phyloP scores from a whole-genome alignment of 192 early-diverging fungal species.

The Mortierella alpina region DNA sequence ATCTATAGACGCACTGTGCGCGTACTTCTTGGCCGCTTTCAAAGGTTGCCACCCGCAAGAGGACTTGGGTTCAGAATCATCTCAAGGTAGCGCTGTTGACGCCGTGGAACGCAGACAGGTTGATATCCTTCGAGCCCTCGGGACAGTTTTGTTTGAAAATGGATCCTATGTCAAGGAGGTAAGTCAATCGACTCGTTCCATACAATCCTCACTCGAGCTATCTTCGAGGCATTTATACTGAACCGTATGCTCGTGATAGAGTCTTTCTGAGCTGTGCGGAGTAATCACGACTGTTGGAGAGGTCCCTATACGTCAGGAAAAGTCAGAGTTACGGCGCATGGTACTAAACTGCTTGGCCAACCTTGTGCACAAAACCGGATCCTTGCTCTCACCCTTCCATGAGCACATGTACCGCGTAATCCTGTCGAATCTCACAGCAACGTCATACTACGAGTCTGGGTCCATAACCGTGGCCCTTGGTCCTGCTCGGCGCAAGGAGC shows the following conservation, averaged over 20 bases:
- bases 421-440: conserved; percentile 54
- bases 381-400: conserved; percentile 60
- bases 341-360: conserved; percentile 78
- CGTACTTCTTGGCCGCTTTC: conserved; percentile 20
- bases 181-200: neutral
- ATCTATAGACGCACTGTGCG: conserved; percentile 8
- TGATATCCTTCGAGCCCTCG: conserved; percentile 64
- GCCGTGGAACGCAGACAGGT: conserved; percentile 27
- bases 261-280: conserved; percentile 28
- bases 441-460: conserved; percentile 10
- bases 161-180: conserved; percentile 52
- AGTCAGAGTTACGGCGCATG: conserved; percentile 63
- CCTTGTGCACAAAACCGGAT: conserved; percentile 66
- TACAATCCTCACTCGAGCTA: neutral
- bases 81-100: neutral
- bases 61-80: neutral
- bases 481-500: conserved; percentile 13
- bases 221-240: neutral
- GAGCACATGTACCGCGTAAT: conserved; percentile 62
- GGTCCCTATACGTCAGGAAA: conserved; percentile 22
- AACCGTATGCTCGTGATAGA: conserved; percentile 25
- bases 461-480: neutral
- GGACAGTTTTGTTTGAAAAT: conserved; percentile 64
- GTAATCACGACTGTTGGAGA: conserved; percentile 34
- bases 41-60: neutral